These are phyloP conservation scores for Camellia japonica DNA, from an alignment of 148 eudicot species.

Conservation along the genomic window DNA sequence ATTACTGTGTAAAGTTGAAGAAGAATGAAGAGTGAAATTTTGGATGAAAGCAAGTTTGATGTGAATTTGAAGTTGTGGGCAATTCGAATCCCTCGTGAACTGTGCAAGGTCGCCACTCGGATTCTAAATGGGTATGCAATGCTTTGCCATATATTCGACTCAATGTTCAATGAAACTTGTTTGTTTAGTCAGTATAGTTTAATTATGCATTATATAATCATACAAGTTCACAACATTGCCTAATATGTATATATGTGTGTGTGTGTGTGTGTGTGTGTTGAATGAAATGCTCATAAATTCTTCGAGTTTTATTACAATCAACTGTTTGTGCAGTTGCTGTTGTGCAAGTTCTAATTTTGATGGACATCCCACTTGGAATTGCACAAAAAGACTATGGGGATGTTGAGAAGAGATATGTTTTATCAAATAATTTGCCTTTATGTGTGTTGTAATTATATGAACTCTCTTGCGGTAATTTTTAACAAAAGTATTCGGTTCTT, in stretches of 20 bases:
- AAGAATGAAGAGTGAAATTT: conserved; percentile 26
- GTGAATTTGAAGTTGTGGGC: conserved; percentile 73
- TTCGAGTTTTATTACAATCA: neutral
- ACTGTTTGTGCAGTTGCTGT: too few species aligned
- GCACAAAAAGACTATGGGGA: too few species aligned
- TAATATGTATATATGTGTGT: neutral
- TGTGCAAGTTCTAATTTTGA: neutral
- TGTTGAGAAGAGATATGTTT: too few species aligned
- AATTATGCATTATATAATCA: neutral
- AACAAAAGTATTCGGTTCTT: too few species aligned
- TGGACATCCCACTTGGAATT: neutral
- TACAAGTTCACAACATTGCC: neutral
- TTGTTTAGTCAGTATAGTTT: neutral
- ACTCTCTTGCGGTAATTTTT: too few species aligned
- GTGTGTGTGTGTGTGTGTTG: neutral
- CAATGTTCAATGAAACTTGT: neutral
- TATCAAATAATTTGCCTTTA: too few species aligned
- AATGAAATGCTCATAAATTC: conserved; percentile 2
- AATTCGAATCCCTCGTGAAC: conserved; percentile 70
- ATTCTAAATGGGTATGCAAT: conserved; percentile 69
- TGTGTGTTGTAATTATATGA: too few species aligned
- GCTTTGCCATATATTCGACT: neutral
- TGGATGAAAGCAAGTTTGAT: conserved; percentile 90
- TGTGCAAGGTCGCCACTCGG: conserved; percentile 72
- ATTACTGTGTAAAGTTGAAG: neutral